Evolutionary conservation across 805 yeast genomes (phyloP).

Genomic region (Dipodascus geniculatus): DNA sequence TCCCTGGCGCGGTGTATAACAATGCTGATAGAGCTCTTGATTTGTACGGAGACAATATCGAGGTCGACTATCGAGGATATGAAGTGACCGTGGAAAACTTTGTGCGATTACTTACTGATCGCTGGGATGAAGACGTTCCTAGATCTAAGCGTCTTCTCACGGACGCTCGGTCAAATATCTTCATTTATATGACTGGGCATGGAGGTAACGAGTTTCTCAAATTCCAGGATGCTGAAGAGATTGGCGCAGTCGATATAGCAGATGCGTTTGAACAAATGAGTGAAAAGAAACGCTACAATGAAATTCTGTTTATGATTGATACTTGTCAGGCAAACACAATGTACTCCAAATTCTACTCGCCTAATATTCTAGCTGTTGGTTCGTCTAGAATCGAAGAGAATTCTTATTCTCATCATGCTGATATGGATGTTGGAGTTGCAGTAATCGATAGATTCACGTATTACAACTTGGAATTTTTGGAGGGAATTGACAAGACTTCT

Average conservation of each 20-base stretch:
- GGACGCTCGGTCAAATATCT: slow-evolving; percentile 88
- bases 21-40: slow-evolving; percentile 88
- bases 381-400: slow-evolving; percentile 80
- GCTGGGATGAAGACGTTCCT: slow-evolving; percentile 94
- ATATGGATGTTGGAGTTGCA: slow-evolving; percentile 92
- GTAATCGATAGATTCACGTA: slow-evolving; percentile 95
- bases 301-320: slow-evolving; percentile 93
- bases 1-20: slow-evolving; percentile 92
- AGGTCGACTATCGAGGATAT: slow-evolving; percentile 94
- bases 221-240: slow-evolving; percentile 97
- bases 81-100: slow-evolving; percentile 97
- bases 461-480: slow-evolving; percentile 79
- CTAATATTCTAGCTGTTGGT: slow-evolving; percentile 87
- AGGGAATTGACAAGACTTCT: slow-evolving; percentile 66
- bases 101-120: slow-evolving; percentile 80
- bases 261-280: slow-evolving; percentile 97
- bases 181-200: slow-evolving; percentile 94
- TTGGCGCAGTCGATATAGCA: slow-evolving; percentile 89
- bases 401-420: slow-evolving; percentile 92
- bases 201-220: slow-evolving; percentile 97
- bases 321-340: slow-evolving; percentile 98
- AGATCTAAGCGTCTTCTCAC: slow-evolving; percentile 81
- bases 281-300: slow-evolving; percentile 89
- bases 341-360: slow-evolving; percentile 87
- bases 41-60: slow-evolving; percentile 86